phyloP scores from a whole-genome alignment of 495 filamentous ascomycete species.

The Penicillium waksmanii region DNA sequence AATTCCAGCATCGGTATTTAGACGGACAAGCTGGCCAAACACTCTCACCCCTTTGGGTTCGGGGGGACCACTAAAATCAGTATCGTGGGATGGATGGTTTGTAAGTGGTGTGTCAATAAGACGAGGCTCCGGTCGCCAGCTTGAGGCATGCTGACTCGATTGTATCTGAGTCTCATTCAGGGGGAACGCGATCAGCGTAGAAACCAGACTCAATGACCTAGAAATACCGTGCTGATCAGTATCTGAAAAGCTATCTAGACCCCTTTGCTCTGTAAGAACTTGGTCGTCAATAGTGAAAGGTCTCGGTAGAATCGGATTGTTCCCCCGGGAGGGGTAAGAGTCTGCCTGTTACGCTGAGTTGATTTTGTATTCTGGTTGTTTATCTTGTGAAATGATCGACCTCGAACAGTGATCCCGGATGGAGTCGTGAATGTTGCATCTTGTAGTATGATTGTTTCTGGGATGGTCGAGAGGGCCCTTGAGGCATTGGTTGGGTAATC shows the following conservation, averaged over 20 bases:
- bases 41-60: slow-evolving; percentile 10
- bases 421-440: background rate
- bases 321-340: background rate
- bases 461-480: background rate
- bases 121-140: slow-evolving; percentile 24
- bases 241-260: background rate
- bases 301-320: background rate
- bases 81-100: background rate
- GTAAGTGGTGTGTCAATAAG: background rate
- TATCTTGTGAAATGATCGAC: background rate
- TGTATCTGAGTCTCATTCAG: background rate
- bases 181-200: slow-evolving; percentile 3
- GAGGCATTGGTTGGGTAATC: background rate
- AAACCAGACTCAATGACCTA: slow-evolving; percentile 5
- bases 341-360: background rate
- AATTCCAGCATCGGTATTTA: background rate
- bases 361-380: background rate
- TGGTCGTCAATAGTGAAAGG: slow-evolving; percentile 28
- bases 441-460: background rate
- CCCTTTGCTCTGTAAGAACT: slow-evolving; percentile 10
- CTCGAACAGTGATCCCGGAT: background rate
- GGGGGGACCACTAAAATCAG: background rate
- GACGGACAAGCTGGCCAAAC: slow-evolving; percentile 23
- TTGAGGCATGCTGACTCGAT: background rate
- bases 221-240: background rate